These are phyloP conservation scores for Hygrocybe punicea DNA, from an alignment of 768 basidiomycete species.

Conservation along the genomic window DNA sequence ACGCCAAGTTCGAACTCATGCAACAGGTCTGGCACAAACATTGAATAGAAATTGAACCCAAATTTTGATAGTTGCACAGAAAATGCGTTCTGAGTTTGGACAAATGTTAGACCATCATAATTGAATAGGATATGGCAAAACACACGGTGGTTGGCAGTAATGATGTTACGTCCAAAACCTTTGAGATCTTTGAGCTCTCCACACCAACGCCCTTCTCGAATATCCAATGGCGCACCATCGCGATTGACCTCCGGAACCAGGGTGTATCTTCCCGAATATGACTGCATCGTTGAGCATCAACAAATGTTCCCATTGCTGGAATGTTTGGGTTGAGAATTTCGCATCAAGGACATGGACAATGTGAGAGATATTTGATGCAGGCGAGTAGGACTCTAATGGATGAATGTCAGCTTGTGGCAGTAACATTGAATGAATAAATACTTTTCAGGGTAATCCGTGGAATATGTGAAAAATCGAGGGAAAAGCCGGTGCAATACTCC, in stretches of 20 bases:
- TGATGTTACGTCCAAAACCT: not conserved
- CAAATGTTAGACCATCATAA: not conserved
- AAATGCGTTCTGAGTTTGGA: slow-evolving; percentile 4
- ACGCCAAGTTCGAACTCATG: slow-evolving; percentile 37
- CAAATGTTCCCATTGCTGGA: not conserved
- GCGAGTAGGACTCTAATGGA: slow-evolving; percentile 18
- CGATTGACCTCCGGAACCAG: not conserved
- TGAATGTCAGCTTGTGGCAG: not conserved
- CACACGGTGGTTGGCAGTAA: not conserved
- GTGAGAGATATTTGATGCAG: slow-evolving; percentile 16
- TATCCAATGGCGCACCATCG: slow-evolving; percentile 2
- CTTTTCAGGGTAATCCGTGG: slow-evolving; percentile 35
- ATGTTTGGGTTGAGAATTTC: slow-evolving; percentile 3
- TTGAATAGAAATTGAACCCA: slow-evolving; percentile 20
- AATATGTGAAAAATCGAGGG: slow-evolving; percentile 28
- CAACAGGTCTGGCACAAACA: slow-evolving; percentile 28
- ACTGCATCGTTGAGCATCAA: slow-evolving; percentile 1
- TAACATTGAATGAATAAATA: slow-evolving; percentile 9
- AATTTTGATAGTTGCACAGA: not conserved
- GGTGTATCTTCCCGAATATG: not conserved
- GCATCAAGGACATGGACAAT: slow-evolving; percentile 22
- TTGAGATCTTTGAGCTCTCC: not conserved
- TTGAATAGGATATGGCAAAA: not conserved
- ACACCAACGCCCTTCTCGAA: not conserved
- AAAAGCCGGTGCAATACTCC: slow-evolving; percentile 20